These are phyloP conservation scores for Ehretia macrophylla DNA, from an alignment of 257 asterid species.

Conservation along the genomic window DNA sequence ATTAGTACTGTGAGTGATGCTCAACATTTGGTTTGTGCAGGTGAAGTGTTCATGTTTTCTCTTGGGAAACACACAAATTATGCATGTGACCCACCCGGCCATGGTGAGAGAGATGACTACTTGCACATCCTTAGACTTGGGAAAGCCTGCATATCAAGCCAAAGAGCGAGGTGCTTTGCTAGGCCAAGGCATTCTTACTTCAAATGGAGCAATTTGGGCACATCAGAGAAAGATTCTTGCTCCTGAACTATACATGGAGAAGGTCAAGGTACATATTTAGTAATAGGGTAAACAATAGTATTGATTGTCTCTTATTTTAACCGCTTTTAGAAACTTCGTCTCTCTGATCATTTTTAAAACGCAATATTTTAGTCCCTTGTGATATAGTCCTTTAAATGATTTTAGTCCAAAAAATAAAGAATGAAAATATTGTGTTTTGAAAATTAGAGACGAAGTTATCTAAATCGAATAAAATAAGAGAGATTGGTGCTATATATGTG, in stretches of 20 bases:
- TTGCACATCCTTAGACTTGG: conserved; percentile 40
- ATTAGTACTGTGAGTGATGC: background rate
- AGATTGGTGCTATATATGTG: too few relatives aligned
- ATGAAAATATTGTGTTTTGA: too few relatives aligned
- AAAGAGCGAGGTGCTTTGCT: conserved; percentile 32
- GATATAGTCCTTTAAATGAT: too few relatives aligned
- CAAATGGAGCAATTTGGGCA: conserved; percentile 35
- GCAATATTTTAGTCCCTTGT: too few relatives aligned
- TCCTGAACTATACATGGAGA: conserved; percentile 44
- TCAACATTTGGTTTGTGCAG: conserved; percentile 5
- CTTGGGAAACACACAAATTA: conserved; percentile 24
- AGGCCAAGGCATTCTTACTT: conserved; percentile 38
- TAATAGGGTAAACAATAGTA: too few relatives aligned
- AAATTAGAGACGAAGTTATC: too few relatives aligned
- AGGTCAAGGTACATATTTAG: conserved; percentile 35
- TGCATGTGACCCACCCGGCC: conserved; percentile 30
- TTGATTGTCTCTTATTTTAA: too few relatives aligned
- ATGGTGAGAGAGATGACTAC: conserved; percentile 41
- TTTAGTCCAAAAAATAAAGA: too few relatives aligned
- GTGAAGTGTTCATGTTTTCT: conserved; percentile 33
- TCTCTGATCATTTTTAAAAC: too few relatives aligned
- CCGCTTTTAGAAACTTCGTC: too few relatives aligned
- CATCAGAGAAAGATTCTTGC: conserved; percentile 46
- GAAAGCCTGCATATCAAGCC: conserved; percentile 40
- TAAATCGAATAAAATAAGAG: too few relatives aligned